Evolutionary conservation across 2,329 filamentous ascomycete genomes (phyloP).

Genomic region (Cytospora leucostoma): DNA sequence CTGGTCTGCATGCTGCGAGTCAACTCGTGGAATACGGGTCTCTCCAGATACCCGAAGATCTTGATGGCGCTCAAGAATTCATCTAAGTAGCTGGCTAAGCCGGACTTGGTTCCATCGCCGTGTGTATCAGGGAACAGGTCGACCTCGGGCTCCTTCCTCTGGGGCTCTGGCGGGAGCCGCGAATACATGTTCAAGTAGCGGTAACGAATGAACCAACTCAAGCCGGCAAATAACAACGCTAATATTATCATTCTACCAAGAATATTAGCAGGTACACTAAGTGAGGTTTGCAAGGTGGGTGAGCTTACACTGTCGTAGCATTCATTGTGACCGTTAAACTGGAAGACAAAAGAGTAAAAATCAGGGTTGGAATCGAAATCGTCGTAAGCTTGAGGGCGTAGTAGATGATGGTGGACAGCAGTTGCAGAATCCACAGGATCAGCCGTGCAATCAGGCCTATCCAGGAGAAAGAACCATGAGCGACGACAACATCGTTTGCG

Average conservation of each 20-base stretch:
- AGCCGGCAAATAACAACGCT: conserved; percentile 74
- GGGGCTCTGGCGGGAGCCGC: conserved; percentile 87
- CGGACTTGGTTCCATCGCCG: conserved; percentile 85
- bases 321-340: conserved; percentile 98
- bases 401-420: conserved; percentile 64
- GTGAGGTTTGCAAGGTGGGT: conserved; percentile 34
- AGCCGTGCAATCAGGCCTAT: conserved; percentile 58
- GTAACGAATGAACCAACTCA: conserved; percentile 93
- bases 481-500: conserved; percentile 40
- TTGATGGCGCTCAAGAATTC: conserved; percentile 99
- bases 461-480: conserved; percentile 53
- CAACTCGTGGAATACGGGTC: conserved; percentile 95
- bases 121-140: conserved; percentile 93
- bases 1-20: conserved; percentile 97
- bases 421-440: conserved; percentile 56
- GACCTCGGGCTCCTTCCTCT: conserved; percentile 92
- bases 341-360: conserved; percentile 88
- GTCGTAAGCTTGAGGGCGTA: conserved; percentile 84
- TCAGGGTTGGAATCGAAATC: conserved; percentile 83
- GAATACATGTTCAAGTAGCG: conserved; percentile 97
- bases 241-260: conserved; percentile 69
- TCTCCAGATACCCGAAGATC: conserved; percentile 95
- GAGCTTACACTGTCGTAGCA: conserved; percentile 80
- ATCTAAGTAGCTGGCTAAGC: conserved; percentile 93
- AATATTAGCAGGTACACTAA: conserved; percentile 25